Evolutionary conservation across 371 early-diverging fungal species (phyloP).

Genomic region (Mucor piriformis): DNA sequence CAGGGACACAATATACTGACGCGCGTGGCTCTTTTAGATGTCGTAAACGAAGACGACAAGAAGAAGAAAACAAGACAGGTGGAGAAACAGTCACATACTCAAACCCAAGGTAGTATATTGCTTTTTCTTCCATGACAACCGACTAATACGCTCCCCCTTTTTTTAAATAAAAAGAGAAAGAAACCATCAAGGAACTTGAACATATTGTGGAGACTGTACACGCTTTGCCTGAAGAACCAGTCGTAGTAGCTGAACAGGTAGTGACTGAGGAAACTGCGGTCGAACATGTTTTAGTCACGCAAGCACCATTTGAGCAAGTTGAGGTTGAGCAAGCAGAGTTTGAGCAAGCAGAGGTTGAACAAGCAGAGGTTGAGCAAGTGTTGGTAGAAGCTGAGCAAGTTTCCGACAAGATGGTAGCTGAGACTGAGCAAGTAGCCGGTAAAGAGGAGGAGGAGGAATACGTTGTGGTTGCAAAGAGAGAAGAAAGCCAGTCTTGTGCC

Average conservation of each 20-base stretch:
- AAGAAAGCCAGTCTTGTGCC: slow-evolving; percentile 1
- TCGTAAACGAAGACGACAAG: neutral
- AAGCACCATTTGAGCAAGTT: neutral
- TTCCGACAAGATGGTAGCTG: neutral
- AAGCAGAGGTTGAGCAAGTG: neutral
- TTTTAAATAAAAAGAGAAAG: neutral
- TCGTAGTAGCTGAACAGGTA: neutral
- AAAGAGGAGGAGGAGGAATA: neutral
- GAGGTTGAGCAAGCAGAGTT: neutral
- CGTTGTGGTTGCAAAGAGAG: neutral
- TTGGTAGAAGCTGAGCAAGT: neutral
- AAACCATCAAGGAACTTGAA: neutral
- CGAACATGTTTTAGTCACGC: neutral
- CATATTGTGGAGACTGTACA: neutral
- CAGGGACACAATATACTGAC: neutral
- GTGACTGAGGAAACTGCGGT: neutral
- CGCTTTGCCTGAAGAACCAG: neutral
- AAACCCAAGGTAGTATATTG: neutral
- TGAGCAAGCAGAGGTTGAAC: neutral
- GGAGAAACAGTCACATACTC: neutral
- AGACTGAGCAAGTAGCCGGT: neutral
- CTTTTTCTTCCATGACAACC: no score
- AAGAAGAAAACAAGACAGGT: neutral
- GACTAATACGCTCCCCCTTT: neutral
- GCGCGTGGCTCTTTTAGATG: neutral